Evolutionary conservation across 306 rosid genomes (phyloP).

Genomic region (Neltuma alba): DNA sequence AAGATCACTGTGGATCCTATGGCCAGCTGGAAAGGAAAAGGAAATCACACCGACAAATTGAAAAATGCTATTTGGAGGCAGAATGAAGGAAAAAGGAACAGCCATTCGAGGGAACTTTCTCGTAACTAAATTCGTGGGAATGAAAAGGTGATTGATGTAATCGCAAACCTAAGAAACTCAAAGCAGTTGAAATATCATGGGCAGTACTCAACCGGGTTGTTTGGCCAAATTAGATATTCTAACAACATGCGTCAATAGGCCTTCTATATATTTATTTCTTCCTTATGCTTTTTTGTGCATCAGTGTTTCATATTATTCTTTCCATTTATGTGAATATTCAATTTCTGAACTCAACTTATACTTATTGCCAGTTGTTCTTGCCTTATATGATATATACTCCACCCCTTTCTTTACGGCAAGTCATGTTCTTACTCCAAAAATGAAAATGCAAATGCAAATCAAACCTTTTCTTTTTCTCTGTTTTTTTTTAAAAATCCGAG

Average conservation of each 20-base stretch:
- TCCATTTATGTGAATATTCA: not conserved
- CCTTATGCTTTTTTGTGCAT: not conserved
- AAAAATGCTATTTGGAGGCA: not conserved
- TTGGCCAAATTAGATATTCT: slow-evolving; percentile 4
- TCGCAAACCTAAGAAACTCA: not conserved
- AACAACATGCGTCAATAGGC: not conserved
- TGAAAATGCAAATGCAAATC: not conserved
- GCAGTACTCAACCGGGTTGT: not conserved
- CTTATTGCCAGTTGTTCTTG: not conserved
- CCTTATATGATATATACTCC: not conserved
- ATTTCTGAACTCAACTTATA: not conserved
- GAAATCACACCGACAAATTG: not conserved
- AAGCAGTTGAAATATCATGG: not conserved
- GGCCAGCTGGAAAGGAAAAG: slow-evolving; percentile 5
- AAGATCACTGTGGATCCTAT: not conserved
- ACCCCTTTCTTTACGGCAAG: not conserved
- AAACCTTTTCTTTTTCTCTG: not conserved
- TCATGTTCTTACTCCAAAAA: not conserved
- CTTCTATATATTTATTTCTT: not conserved
- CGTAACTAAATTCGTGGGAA: not conserved
- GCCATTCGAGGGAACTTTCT: not conserved
- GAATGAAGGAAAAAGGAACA: not conserved
- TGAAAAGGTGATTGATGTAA: not conserved
- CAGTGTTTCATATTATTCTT: not conserved
- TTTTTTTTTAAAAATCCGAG: too few relatives aligned